Percentiles rank a stretch among this genome's conserved stretches.
Conservation (phyloP, 2,329 filamentous ascomycete species). For the Beauveria sp. region DNA sequence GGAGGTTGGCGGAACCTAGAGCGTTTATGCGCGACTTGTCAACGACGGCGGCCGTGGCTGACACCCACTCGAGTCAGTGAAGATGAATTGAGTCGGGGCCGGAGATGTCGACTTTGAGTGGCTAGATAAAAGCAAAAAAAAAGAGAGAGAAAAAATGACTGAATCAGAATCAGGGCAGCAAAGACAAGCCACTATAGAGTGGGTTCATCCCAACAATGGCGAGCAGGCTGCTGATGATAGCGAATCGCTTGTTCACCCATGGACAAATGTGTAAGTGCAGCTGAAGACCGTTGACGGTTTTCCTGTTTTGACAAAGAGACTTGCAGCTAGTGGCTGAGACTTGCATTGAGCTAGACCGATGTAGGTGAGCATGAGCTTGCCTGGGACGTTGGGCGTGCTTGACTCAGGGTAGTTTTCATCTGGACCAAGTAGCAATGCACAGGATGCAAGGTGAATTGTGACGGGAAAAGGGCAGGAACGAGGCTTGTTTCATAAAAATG, state of each 20-base stretch:
- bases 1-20: slow-evolving; percentile 5
- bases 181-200: background rate
- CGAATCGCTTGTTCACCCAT: background rate
- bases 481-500: background rate
- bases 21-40: slow-evolving; percentile 7
- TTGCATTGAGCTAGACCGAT: background rate
- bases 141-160: background rate
- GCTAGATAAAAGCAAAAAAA: background rate
- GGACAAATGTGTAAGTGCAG: slow-evolving; percentile 1
- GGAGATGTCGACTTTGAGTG: background rate
- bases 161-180: background rate
- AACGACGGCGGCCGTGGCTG: background rate
- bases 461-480: background rate
- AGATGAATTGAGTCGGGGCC: background rate
- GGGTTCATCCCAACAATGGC: slow-evolving; percentile 4
- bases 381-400: background rate
- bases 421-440: background rate
- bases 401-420: background rate
- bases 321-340: slow-evolving; percentile 7
- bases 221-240: background rate
- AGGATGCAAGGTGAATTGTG: background rate
- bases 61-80: slow-evolving; percentile 10
- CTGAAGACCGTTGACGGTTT: slow-evolving; percentile 5
- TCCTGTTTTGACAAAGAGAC: slow-evolving; percentile 3
- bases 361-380: slow-evolving; percentile 1